Conservation (phyloP, 257 asterid species). For the Prunella vulgaris region DNA sequence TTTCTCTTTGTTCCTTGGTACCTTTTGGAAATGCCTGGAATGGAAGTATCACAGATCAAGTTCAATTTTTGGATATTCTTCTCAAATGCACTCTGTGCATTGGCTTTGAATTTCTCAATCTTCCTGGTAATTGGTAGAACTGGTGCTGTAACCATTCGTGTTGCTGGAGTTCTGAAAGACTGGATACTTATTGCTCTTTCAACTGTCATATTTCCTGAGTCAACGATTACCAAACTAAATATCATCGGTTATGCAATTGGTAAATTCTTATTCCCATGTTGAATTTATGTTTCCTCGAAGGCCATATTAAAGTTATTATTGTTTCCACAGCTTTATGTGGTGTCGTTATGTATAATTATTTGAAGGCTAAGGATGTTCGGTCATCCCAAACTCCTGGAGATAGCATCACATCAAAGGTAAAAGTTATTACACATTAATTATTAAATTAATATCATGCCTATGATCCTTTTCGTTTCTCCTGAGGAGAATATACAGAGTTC, state of each 20-base stretch:
- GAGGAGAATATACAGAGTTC: background rate
- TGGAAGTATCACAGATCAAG: conserved; percentile 82
- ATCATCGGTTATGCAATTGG: conserved; percentile 95
- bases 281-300: conserved; percentile 1
- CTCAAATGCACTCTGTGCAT: conserved; percentile 93
- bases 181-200: conserved; percentile 98
- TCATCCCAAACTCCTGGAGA: conserved; percentile 42
- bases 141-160: conserved; percentile 95
- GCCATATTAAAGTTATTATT: background rate
- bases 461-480: background rate
- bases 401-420: conserved; percentile 37
- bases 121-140: conserved; percentile 97
- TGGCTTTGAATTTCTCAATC: conserved; percentile 94
- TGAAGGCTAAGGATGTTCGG: conserved; percentile 50
- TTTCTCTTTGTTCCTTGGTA: conserved; percentile 97
- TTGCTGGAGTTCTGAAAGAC: conserved; percentile 96
- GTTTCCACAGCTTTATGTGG: conserved; percentile 79
- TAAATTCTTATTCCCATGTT: conserved; percentile 26
- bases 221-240: conserved; percentile 75
- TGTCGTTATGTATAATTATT: conserved; percentile 61
- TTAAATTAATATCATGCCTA: too few species aligned
- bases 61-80: conserved; percentile 93
- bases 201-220: conserved; percentile 88
- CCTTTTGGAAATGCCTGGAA: conserved; percentile 90
- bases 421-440: too few species aligned